These are phyloP conservation scores for Claviceps quebecensis DNA, from an alignment of 2,329 filamentous ascomycete genomes.

Conservation along the genomic window DNA sequence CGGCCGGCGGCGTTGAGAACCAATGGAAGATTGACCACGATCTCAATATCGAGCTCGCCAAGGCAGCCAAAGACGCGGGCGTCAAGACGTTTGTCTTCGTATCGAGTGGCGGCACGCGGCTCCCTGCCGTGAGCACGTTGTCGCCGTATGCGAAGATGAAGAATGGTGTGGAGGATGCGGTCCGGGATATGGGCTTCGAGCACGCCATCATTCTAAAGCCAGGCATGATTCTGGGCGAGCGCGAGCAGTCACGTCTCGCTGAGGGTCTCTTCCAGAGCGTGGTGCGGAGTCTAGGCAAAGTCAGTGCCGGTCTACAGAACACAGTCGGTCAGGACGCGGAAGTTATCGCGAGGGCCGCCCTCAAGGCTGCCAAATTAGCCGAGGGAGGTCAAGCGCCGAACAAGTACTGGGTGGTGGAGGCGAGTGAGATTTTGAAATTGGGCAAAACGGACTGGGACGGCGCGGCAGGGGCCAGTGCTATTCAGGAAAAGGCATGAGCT, in stretches of 20 bases:
- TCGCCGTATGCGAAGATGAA: slow-evolving; percentile 60
- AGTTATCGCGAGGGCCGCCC: slow-evolving; percentile 55
- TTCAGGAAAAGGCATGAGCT: background rate
- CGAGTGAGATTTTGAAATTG: slow-evolving; percentile 49
- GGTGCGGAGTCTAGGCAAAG: slow-evolving; percentile 38
- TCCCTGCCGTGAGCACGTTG: slow-evolving; percentile 22
- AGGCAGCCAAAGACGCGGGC: slow-evolving; percentile 58
- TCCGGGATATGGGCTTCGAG: slow-evolving; percentile 61
- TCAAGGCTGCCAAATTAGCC: slow-evolving; percentile 44
- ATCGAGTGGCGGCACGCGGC: slow-evolving; percentile 39
- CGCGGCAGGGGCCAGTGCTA: background rate
- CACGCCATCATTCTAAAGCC: slow-evolving; percentile 62
- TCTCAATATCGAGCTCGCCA: slow-evolving; percentile 66
- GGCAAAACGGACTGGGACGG: slow-evolving; percentile 44
- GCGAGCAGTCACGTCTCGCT: slow-evolving; percentile 44
- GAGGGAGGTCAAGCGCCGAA: slow-evolving; percentile 43
- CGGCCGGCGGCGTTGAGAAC: slow-evolving; percentile 60
- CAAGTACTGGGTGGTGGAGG: slow-evolving; percentile 47
- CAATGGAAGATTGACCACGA: slow-evolving; percentile 86
- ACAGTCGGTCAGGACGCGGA: slow-evolving; percentile 58
- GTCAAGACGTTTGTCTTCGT: slow-evolving; percentile 66
- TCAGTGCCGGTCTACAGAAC: slow-evolving; percentile 46
- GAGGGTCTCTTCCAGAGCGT: slow-evolving; percentile 44
- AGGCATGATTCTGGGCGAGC: slow-evolving; percentile 58
- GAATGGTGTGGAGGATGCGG: slow-evolving; percentile 67